A percentile compares a stretch with the other conserved stretches of the same genome.
Conservation (phyloP, 2,329 filamentous ascomycete genomes). For the Botrytis paeoniae region DNA sequence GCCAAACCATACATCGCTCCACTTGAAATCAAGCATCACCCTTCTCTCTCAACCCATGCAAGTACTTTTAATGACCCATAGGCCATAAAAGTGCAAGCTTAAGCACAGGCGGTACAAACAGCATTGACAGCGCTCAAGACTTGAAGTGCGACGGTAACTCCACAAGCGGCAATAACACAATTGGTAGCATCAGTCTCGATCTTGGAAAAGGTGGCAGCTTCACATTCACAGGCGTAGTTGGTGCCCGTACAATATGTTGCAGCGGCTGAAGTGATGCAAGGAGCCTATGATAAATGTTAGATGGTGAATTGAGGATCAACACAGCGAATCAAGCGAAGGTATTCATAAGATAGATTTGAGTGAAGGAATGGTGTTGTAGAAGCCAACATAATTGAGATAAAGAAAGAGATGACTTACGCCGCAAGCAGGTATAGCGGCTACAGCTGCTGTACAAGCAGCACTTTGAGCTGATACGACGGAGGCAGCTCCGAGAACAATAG, state of each 20-base stretch:
- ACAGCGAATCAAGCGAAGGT: background rate
- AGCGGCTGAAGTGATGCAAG: background rate
- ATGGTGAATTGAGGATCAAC: too few relatives aligned
- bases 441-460: conserved; percentile 7
- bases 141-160: background rate
- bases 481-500: conserved; percentile 7
- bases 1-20: background rate
- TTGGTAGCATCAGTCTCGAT: background rate
- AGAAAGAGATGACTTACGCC: conserved; percentile 7
- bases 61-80: background rate
- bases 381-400: background rate
- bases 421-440: background rate
- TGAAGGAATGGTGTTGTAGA: background rate
- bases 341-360: background rate
- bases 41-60: background rate
- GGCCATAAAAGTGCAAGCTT: too few relatives aligned
- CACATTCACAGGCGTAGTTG: conserved; percentile 16
- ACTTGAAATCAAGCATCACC: background rate
- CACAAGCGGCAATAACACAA: conserved; percentile 1
- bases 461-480: conserved; percentile 10
- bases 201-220: background rate
- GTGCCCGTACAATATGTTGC: background rate
- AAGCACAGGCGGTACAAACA: conserved; percentile 12
- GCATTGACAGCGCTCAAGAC: background rate
- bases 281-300: background rate